Evolutionary conservation across 495 filamentous ascomycete genomes (phyloP).

Genomic region (Penicillium dipodomyicola): DNA sequence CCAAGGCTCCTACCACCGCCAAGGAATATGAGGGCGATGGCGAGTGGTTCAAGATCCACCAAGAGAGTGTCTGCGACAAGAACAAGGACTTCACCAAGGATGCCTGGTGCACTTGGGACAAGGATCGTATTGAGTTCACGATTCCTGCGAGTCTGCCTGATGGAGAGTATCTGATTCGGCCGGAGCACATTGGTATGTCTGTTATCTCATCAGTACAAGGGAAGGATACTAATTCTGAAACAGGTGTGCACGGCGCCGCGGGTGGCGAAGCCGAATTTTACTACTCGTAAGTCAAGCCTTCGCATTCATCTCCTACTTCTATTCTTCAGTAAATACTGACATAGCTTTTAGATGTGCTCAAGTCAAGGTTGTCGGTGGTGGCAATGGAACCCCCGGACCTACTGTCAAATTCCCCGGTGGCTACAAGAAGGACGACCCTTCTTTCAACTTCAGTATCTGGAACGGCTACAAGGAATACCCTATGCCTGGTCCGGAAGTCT

Average conservation of each 20-base stretch:
- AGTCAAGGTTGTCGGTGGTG: slow-evolving; percentile 53
- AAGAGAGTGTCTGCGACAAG: slow-evolving; percentile 19
- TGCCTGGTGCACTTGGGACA: slow-evolving; percentile 12
- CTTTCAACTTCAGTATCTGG: background rate
- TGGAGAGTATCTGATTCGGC: slow-evolving; percentile 60
- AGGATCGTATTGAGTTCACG: slow-evolving; percentile 30
- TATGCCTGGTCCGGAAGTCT: background rate
- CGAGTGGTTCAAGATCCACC: slow-evolving; percentile 51
- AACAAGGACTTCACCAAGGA: slow-evolving; percentile 33
- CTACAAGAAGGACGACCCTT: slow-evolving; percentile 28
- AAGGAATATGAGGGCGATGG: slow-evolving; percentile 38
- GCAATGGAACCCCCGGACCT: slow-evolving; percentile 43
- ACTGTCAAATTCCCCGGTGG: slow-evolving; percentile 50
- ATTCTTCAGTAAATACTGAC: background rate
- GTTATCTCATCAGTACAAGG: background rate
- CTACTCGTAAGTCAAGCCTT: background rate
- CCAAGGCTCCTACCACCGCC: slow-evolving; percentile 43
- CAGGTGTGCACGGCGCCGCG: slow-evolving; percentile 7
- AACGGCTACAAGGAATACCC: background rate
- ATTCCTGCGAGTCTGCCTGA: slow-evolving; percentile 51
- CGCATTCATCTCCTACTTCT: background rate
- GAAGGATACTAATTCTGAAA: background rate
- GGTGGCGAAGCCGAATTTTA: slow-evolving; percentile 6
- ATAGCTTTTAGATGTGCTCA: slow-evolving; percentile 45
- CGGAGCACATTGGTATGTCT: slow-evolving; percentile 48